phyloP scores from a whole-genome alignment of 352 stramenopile genomes.

The Phytopythium mirpurense region DNA sequence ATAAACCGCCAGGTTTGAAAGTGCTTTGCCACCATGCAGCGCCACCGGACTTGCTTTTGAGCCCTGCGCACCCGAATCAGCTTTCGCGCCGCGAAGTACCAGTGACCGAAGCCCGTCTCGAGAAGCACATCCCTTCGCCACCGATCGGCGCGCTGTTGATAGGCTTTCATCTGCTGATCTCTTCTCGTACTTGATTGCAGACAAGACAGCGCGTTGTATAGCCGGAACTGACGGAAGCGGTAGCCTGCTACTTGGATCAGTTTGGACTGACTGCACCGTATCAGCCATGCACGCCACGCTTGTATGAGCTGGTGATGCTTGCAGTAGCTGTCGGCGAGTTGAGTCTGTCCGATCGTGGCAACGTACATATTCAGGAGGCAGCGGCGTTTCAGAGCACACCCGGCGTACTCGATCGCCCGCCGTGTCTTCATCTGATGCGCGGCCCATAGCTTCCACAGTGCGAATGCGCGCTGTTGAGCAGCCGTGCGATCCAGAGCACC shows the following conservation, averaged over 20 bases:
- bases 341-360: not conserved
- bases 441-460: not conserved
- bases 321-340: not conserved
- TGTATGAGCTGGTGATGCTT: not conserved
- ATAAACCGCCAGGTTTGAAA: constrained; percentile 6
- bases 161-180: not conserved
- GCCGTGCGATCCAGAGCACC: not conserved
- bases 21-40: not conserved
- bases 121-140: not conserved
- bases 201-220: not conserved
- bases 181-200: not conserved
- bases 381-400: not conserved
- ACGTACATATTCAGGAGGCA: not conserved
- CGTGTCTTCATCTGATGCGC: not conserved
- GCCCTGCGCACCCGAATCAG: not conserved
- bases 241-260: not conserved
- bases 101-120: not conserved
- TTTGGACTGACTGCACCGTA: not conserved
- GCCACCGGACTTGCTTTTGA: not conserved
- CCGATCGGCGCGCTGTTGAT: not conserved
- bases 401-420: not conserved
- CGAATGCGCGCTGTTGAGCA: not conserved
- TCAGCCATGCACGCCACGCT: not conserved
- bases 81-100: not conserved
- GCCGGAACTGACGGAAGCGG: not conserved